Percentiles rank a stretch among this genome's conserved stretches.
phyloP scores from a whole-genome alignment of 2,329 filamentous ascomycete species.

The Trichophyton simii region DNA sequence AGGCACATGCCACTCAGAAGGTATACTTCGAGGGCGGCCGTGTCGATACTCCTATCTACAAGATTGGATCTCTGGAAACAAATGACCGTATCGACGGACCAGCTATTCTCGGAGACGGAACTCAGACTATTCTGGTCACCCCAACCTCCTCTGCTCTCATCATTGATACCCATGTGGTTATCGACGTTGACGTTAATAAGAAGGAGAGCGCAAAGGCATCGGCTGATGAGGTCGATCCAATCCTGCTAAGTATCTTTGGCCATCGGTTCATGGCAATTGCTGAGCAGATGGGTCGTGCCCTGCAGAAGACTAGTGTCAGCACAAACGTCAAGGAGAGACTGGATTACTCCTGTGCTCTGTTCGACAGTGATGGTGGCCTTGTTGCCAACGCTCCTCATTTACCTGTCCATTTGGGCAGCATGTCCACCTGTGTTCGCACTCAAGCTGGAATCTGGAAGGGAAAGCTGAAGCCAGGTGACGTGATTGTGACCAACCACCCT shows the following conservation, averaged over 20 bases:
- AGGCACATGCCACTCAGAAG: conserved; percentile 51
- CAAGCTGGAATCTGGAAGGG: conserved; percentile 69
- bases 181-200: conserved; percentile 55
- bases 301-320: conserved; percentile 69
- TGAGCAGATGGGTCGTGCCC: conserved; percentile 67
- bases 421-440: conserved; percentile 65
- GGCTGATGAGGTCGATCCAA: conserved; percentile 52
- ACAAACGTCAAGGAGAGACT: conserved; percentile 69
- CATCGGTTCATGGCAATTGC: conserved; percentile 78
- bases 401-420: conserved; percentile 64
- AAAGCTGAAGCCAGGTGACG: conserved; percentile 64
- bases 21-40: conserved; percentile 81
- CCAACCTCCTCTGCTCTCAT: conserved; percentile 60
- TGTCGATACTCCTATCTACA: conserved; percentile 67
- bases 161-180: conserved; percentile 71
- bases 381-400: conserved; percentile 68
- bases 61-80: conserved; percentile 58
- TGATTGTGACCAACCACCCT: conserved; percentile 73
- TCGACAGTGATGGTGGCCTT: conserved; percentile 56
- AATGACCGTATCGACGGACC: conserved; percentile 66
- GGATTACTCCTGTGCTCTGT: conserved; percentile 66
- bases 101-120: conserved; percentile 63
- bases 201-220: conserved; percentile 30
- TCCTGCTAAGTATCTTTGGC: conserved; percentile 65
- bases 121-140: conserved; percentile 70